phyloP scores from a whole-genome alignment of 179 eudicot genomes.

The Amaranthus tricolor region DNA sequence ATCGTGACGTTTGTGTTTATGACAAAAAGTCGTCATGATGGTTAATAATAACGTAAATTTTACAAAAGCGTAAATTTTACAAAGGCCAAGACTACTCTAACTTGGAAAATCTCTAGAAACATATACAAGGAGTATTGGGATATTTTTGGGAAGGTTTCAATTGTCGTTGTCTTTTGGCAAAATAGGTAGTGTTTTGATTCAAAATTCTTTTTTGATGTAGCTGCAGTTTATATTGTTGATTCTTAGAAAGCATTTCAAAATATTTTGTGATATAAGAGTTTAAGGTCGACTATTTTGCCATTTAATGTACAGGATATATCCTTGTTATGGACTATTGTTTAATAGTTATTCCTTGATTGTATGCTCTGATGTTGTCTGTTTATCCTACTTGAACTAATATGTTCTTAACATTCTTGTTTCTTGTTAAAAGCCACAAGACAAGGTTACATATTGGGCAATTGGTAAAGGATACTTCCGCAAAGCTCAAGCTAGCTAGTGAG shows the following conservation, averaged over 20 bases:
- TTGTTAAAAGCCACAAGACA: slow-evolving; percentile 70
- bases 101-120: too few relatives aligned
- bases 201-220: not conserved
- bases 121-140: not conserved
- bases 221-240: not conserved
- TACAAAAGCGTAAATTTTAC: too few relatives aligned
- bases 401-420: not conserved
- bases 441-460: slow-evolving; percentile 80
- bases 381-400: not conserved
- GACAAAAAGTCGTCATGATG: too few relatives aligned
- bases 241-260: too few relatives aligned
- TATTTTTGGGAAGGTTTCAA: not conserved
- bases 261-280: not conserved
- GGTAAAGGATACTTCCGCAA: slow-evolving; percentile 87
- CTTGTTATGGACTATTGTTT: too few relatives aligned
- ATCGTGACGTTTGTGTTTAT: too few relatives aligned
- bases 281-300: not conserved
- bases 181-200: not conserved
- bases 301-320: too few relatives aligned
- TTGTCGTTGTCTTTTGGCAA: not conserved
- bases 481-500: slow-evolving; percentile 91
- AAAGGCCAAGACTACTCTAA: too few relatives aligned
- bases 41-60: too few relatives aligned
- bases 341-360: slow-evolving; percentile 1
- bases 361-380: not conserved